Evolutionary conservation across 768 basidiomycete species (phyloP).

Genomic region (Tylopilus intermedius): DNA sequence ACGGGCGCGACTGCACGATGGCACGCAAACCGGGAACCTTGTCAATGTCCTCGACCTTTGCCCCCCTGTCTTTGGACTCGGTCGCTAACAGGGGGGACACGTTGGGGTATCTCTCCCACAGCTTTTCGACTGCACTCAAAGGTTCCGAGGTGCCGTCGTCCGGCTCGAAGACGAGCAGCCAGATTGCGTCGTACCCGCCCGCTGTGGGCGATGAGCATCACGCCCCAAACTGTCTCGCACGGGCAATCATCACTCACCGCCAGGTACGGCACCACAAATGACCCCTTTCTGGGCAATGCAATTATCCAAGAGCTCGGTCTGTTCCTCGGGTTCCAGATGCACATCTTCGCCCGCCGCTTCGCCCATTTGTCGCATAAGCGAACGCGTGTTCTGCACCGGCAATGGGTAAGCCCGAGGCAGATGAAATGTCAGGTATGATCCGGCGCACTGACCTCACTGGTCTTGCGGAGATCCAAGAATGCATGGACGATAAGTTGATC

Average conservation of each 20-base stretch:
- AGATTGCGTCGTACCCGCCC: conserved; percentile 95
- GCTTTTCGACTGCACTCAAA: conserved; percentile 54
- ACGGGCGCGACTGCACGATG: conserved; percentile 27
- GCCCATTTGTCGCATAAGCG: conserved; percentile 83
- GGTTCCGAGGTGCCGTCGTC: conserved; percentile 46
- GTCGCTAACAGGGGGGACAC: conserved; percentile 69
- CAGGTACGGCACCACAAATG: conserved; percentile 92
- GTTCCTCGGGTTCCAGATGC: conserved; percentile 86
- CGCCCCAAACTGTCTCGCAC: neutral
- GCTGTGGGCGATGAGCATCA: conserved; percentile 45
- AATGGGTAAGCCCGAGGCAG: neutral
- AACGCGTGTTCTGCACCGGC: conserved; percentile 59
- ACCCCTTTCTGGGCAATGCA: conserved; percentile 79
- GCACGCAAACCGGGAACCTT: conserved; percentile 51
- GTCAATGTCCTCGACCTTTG: conserved; percentile 56
- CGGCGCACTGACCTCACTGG: conserved; percentile 47
- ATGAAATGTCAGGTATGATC: neutral
- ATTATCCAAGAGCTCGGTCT: conserved; percentile 75
- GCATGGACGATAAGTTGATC: conserved; percentile 40
- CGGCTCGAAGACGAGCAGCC: conserved; percentile 79
- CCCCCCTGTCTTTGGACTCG: conserved; percentile 66
- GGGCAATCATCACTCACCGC: conserved; percentile 52
- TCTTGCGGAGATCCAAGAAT: conserved; percentile 53
- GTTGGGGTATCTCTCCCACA: conserved; percentile 58
- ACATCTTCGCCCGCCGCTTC: conserved; percentile 52